Percentiles rank a stretch among this genome's conserved stretches.
These are phyloP conservation scores for Cyberlindnera japonica DNA, from an alignment of 805 yeast genomes.

Conservation along the genomic window DNA sequence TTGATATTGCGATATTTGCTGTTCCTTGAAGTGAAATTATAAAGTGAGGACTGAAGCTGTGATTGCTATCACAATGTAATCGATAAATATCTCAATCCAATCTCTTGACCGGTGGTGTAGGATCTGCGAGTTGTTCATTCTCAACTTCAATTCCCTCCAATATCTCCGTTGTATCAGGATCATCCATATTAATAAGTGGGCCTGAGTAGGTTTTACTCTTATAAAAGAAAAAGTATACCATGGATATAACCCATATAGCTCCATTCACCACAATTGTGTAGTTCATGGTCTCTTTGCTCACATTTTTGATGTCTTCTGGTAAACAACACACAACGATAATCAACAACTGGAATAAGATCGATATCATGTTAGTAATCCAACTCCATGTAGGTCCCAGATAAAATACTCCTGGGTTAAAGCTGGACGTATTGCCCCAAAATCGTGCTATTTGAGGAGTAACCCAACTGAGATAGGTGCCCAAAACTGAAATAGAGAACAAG, in stretches of 20 bases:
- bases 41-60: not conserved
- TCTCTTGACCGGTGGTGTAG: slow-evolving; percentile 7
- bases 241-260: slow-evolving; percentile 54
- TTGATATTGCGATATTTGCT: not conserved
- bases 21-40: not conserved
- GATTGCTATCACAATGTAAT: slow-evolving; percentile 1
- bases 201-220: slow-evolving; percentile 57
- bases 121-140: slow-evolving; percentile 1
- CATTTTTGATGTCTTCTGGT: slow-evolving; percentile 41
- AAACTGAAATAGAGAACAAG: slow-evolving; percentile 39
- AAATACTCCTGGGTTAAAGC: slow-evolving; percentile 65
- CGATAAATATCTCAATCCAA: not conserved
- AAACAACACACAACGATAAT: slow-evolving; percentile 57
- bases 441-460: slow-evolving; percentile 36
- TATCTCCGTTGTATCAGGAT: slow-evolving; percentile 19
- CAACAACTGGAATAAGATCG: slow-evolving; percentile 48
- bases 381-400: slow-evolving; percentile 51
- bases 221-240: slow-evolving; percentile 47
- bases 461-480: slow-evolving; percentile 42
- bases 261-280: slow-evolving; percentile 66
- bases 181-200: slow-evolving; percentile 38
- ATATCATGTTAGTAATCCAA: slow-evolving; percentile 41
- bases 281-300: slow-evolving; percentile 52
- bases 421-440: slow-evolving; percentile 42
- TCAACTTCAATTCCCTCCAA: slow-evolving; percentile 11